Percentiles rank a stretch among this genome's conserved stretches.
These are phyloP conservation scores for Rhinocladiella similis DNA, from an alignment of 2,329 filamentous ascomycete species.

Conservation along the genomic window DNA sequence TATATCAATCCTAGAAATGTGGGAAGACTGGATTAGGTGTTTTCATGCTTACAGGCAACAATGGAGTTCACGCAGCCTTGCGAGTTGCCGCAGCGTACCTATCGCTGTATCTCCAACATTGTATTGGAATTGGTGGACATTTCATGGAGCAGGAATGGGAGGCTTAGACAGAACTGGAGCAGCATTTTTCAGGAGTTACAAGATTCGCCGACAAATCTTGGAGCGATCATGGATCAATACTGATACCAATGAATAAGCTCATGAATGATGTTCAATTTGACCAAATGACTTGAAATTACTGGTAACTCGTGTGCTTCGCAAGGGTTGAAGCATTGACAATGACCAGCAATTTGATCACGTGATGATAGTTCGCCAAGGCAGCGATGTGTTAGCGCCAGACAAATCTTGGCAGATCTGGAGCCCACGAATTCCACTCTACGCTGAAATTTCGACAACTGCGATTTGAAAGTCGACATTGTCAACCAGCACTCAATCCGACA, in stretches of 20 bases:
- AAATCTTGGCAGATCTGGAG: constrained; percentile 19
- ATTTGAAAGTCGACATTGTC: constrained; percentile 22
- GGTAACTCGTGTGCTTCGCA: no score
- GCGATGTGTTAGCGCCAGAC: constrained; percentile 3
- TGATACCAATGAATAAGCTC: background rate
- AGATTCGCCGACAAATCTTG: background rate
- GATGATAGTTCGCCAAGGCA: background rate
- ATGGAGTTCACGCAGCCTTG: constrained; percentile 1
- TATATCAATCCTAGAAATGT: background rate
- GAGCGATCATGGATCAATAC: background rate
- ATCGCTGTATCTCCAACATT: constrained; percentile 8
- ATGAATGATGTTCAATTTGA: background rate
- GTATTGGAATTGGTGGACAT: constrained; percentile 10
- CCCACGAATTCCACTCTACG: constrained; percentile 14
- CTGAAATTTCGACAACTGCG: constrained; percentile 3
- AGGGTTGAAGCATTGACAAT: no score
- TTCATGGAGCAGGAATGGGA: constrained; percentile 16
- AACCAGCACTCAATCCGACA: constrained; percentile 19
- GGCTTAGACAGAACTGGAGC: constrained; percentile 11
- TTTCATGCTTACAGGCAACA: background rate
- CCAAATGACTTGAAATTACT: no score
- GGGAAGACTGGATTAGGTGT: background rate
- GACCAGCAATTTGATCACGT: constrained; percentile 1
- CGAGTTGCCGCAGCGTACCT: background rate
- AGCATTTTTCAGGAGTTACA: constrained; percentile 8